Evolutionary conservation across 371 early-diverging fungal species (phyloP), one percentile per base, ranked within the genome.

Genomic region (Rhizoclosmatium hyalinum): DNA sequence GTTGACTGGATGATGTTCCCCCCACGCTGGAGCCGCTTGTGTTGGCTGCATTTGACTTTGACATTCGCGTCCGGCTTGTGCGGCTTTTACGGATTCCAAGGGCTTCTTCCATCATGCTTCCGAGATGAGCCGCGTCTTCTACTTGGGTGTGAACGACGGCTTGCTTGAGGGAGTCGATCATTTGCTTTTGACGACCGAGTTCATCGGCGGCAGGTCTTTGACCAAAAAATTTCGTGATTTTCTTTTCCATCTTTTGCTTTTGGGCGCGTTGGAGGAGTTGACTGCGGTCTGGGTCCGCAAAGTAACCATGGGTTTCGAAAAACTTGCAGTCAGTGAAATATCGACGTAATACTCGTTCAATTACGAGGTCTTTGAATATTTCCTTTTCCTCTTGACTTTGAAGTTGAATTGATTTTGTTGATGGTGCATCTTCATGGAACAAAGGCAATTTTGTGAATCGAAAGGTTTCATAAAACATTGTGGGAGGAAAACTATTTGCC

Each of bases 161-260:
- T 24, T 61, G n/a, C 69, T 46, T 45, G 56, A 70, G 21, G 39
- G 72, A 70, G 39, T 60, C 45, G 24, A 70, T 70, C 46, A 70
- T 39, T 14, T 67, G 10, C 24, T 69, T 60, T 74, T 82, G 85
- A 50, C 68, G 67, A 19, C 78, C 73, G 21, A 84, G 72, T 19
- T 76, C 75, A 42, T 82, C 77, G 12, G 56, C 54, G 12, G 73
- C 68, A 39, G 79, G 79, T 43, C 81, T 65, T 42, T 77, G 57
- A 21, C 86, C 86, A 68, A 85, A 85, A 73, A 85, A 85, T 77
- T 85, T 85, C 56, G 79, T 45, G 39, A 85, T 75, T 65, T 83
- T 84, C 69, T 83, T 82, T 66, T 84, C 82, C 74, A 82, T 83
- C 14, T 68, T 68, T 46, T 80, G 73, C 39, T 77, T 73, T 12